Evolutionary conservation across 345 rosid species (phyloP), one percentile per base, ranked within the genome.

Genomic region (Adansonia digitata): DNA sequence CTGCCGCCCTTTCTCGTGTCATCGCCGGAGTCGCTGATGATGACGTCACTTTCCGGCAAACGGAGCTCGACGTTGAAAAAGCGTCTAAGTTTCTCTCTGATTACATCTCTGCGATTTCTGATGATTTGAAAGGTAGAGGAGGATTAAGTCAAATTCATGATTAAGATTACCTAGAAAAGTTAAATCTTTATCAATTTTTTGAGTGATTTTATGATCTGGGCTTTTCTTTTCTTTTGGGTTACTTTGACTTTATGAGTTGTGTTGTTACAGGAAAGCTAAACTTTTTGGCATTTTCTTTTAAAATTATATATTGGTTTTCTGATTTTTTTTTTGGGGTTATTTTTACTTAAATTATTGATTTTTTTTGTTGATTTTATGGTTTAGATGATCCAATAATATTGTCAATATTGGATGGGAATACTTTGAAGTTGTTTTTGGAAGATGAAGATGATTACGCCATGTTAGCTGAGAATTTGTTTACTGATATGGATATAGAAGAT

Each of bases 371-470:
- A 26, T 26, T 56, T 61, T 75, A 66, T 72, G 67, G 15, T 31
- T 60, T 74, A 92, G 98, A 86, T 74, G 77, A 88, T 79, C 98
- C 97, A 18, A 45, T 94, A 67, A 85, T 83, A 77, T 83, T 88
- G 1, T 86, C 96, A 3, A 57, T 88, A 56, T 77, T 92, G 74
- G 88, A 94, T 81, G 98, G 97, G 84, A 88, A 75, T 42, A 81
- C 83, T n/a, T 71, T 90, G 84, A 81, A 81, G 76, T 18, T 85
- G 51, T 83, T 83, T 73, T 76, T 90, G 81, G 94, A 92, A 77
- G 98, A 94, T 60, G 98, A 94, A 75, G 98, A 94, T 80, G 98
- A 94, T 79, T 92, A 92, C 72, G 97, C 98, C 1, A 87, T 94
- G 98, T 73, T 94, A 69, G 97, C 97, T 0, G 98, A 94, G 89